Conservation (phyloP, 148 eudicot species). For the Drosera capensis region DNA sequence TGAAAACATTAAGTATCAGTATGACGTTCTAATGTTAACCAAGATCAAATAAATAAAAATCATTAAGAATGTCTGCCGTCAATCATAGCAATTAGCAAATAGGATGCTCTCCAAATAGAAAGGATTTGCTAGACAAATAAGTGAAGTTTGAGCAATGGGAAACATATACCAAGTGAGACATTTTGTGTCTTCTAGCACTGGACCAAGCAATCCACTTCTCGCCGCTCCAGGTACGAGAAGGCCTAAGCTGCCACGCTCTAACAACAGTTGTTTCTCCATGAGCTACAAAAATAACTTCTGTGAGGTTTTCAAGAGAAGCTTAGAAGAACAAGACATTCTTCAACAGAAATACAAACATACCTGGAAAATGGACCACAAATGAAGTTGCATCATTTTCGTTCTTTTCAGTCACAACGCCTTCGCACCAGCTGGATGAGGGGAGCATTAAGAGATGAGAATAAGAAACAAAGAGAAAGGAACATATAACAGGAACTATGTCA, state of each 20-base stretch:
- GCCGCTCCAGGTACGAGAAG: constrained; percentile 66
- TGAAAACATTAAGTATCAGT: too few relatives aligned
- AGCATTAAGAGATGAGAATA: neutral
- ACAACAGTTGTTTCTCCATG: constrained; percentile 55
- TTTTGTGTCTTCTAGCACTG: constrained; percentile 15
- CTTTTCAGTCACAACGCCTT: constrained; percentile 71
- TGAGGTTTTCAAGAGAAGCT: neutral
- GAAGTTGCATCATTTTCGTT: constrained; percentile 57
- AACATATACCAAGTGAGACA: constrained; percentile 37
- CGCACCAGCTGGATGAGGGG: constrained; percentile 69
- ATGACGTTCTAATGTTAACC: too few relatives aligned
- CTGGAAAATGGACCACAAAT: constrained; percentile 78
- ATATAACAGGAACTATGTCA: neutral
- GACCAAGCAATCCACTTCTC: constrained; percentile 79
- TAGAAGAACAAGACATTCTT: neutral
- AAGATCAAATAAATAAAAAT: too few relatives aligned
- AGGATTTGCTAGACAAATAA: too few relatives aligned
- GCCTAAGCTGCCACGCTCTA: constrained; percentile 75
- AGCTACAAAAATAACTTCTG: constrained; percentile 25
- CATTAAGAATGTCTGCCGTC: too few relatives aligned
- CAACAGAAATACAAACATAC: constrained; percentile 16
- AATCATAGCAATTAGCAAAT: too few relatives aligned
- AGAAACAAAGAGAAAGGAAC: neutral
- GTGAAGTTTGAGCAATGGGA: neutral
- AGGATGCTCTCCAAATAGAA: too few relatives aligned